Conservation (phyloP, 2,329 filamentous ascomycete species). For the Pyrenochaeta sp. region DNA sequence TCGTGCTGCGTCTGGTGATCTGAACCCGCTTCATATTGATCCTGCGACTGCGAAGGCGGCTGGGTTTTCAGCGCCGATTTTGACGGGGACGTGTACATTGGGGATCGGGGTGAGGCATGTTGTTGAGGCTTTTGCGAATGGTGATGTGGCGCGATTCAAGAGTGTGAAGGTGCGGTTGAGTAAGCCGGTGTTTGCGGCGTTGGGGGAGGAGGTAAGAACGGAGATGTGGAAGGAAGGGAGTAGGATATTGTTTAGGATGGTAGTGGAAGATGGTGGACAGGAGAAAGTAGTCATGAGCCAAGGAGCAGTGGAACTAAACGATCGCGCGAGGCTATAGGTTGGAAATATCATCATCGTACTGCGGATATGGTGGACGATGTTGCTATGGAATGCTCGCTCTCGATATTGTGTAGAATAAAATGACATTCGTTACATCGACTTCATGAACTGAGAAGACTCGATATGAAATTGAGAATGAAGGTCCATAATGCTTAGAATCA, state of each 20-base stretch:
- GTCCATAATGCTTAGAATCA: too few species aligned
- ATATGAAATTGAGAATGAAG: too few species aligned
- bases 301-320: slow-evolving; percentile 4
- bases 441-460: too few species aligned
- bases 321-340: slow-evolving; percentile 1
- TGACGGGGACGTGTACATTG: slow-evolving; percentile 20
- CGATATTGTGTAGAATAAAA: too few species aligned
- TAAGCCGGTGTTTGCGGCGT: slow-evolving; percentile 15
- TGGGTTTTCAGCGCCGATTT: slow-evolving; percentile 15
- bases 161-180: slow-evolving; percentile 19
- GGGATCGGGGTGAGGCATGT: slow-evolving; percentile 19
- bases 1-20: slow-evolving; percentile 18
- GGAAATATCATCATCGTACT: too few species aligned
- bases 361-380: too few species aligned
- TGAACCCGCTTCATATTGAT: slow-evolving; percentile 20
- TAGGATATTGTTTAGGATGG: slow-evolving; percentile 13
- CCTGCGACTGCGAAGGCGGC: slow-evolving; percentile 14
- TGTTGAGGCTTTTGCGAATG: slow-evolving; percentile 16
- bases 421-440: too few species aligned
- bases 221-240: slow-evolving; percentile 20
- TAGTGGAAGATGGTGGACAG: slow-evolving; percentile 4
- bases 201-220: slow-evolving; percentile 11
- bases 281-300: slow-evolving; percentile 15
- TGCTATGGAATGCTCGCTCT: too few species aligned
- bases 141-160: slow-evolving; percentile 11